Conservation (phyloP, 2,329 filamentous ascomycete genomes). For the Aureobasidium sp. region DNA sequence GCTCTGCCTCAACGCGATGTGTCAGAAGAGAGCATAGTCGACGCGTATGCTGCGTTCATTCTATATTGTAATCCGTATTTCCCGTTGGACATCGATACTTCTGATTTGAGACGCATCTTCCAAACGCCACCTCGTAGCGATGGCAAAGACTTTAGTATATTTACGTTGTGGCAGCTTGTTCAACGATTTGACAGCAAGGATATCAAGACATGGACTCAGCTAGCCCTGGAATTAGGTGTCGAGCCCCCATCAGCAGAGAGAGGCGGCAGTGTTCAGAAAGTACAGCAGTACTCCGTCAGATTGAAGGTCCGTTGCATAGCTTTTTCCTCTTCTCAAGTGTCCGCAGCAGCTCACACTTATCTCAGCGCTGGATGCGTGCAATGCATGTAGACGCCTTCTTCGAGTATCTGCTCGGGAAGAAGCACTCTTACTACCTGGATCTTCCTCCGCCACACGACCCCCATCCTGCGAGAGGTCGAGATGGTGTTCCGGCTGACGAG, state of each 20-base stretch:
- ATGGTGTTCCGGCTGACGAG: constrained; percentile 78
- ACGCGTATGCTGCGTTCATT: constrained; percentile 78
- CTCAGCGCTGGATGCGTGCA: constrained; percentile 78
- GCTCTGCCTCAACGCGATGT: constrained; percentile 60
- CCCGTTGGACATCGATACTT: constrained; percentile 58
- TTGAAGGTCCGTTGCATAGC: constrained; percentile 57
- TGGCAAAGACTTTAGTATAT: constrained; percentile 76
- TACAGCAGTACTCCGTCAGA: constrained; percentile 88
- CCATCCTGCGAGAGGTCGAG: constrained; percentile 57
- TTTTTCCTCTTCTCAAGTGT: background rate
- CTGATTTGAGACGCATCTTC: constrained; percentile 66
- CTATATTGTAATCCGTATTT: constrained; percentile 86
- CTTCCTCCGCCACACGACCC: constrained; percentile 59
- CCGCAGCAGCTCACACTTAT: background rate
- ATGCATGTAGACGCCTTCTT: constrained; percentile 96
- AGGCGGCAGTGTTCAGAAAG: constrained; percentile 76
- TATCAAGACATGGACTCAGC: constrained; percentile 85
- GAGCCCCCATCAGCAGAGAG: constrained; percentile 74
- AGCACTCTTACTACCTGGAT: constrained; percentile 70
- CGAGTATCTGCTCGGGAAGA: constrained; percentile 72
- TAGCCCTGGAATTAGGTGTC: constrained; percentile 80
- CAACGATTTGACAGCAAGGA: constrained; percentile 69
- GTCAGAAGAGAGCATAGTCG: constrained; percentile 62
- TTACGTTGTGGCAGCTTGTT: constrained; percentile 68
- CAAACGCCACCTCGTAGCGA: constrained; percentile 75